Conservation (phyloP, 768 basidiomycete genomes). For the Podaxis sp. region DNA sequence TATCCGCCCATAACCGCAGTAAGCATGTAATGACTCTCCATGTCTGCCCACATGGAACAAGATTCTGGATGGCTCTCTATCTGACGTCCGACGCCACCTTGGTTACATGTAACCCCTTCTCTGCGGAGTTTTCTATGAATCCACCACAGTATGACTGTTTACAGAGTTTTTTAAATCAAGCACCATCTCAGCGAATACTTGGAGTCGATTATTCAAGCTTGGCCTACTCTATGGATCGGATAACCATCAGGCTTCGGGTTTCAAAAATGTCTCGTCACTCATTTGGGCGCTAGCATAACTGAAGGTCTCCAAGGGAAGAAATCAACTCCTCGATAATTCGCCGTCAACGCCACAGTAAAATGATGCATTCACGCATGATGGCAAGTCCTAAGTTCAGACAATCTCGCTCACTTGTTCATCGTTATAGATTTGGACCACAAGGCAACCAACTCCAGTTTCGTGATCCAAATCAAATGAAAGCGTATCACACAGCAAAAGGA, state of each 20-base stretch:
- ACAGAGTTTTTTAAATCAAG: not conserved
- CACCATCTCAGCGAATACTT: not conserved
- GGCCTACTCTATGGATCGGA: not conserved
- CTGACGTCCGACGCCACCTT: not conserved
- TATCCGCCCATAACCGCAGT: not conserved
- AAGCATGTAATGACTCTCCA: not conserved
- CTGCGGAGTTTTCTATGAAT: not conserved
- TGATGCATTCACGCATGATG: not conserved
- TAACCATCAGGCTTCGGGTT: not conserved
- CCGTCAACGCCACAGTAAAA: not conserved
- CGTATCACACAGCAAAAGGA: not conserved
- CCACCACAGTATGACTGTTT: not conserved
- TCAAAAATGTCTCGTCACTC: not conserved
- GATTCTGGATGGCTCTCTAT: not conserved
- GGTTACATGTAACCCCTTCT: not conserved
- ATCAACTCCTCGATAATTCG: not conserved
- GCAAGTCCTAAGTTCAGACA: not conserved
- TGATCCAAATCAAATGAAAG: not conserved
- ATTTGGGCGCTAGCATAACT: not conserved
- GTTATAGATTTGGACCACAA: not conserved
- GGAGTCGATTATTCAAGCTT: not conserved
- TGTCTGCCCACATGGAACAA: not conserved
- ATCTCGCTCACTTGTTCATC: not conserved
- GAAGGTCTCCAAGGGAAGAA: not conserved
- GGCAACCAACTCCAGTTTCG: not conserved